Percentiles rank a stretch among this genome's conserved stretches.
Evolutionary conservation across 2,329 filamentous ascomycete species (phyloP).

Genomic region (Fusarium mexicanum): DNA sequence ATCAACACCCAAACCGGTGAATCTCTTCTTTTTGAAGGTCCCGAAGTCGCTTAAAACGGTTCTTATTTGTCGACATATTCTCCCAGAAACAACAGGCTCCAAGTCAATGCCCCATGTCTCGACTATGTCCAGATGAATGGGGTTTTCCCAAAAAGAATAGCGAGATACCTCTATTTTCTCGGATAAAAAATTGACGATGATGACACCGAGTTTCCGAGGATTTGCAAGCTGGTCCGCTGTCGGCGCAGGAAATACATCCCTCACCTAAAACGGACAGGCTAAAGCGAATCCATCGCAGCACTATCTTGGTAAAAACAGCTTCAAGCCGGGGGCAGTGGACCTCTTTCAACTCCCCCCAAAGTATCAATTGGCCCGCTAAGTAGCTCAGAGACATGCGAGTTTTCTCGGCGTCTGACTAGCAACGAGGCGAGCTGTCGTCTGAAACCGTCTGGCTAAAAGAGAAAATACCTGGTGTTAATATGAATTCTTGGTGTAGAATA

Average conservation of each 20-base stretch:
- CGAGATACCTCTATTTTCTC: slow-evolving; percentile 65
- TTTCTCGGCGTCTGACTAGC: slow-evolving; percentile 24
- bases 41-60: neutral
- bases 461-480: slow-evolving; percentile 2
- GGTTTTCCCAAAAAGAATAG: slow-evolving; percentile 62
- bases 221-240: slow-evolving; percentile 29
- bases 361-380: slow-evolving; percentile 35
- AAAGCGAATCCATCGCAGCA: slow-evolving; percentile 8
- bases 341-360: neutral
- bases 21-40: neutral
- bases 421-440: slow-evolving; percentile 2
- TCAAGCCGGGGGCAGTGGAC: slow-evolving; percentile 13
- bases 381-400: neutral
- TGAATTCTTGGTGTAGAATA: neutral
- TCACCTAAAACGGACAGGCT: slow-evolving; percentile 16
- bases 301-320: slow-evolving; percentile 9
- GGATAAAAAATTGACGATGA: neutral
- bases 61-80: neutral
- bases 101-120: neutral
- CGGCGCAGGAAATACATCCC: slow-evolving; percentile 23
- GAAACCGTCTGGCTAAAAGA: slow-evolving; percentile 8
- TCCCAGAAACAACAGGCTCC: neutral
- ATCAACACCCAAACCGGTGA: neutral
- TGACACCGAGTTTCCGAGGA: slow-evolving; percentile 16
- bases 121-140: neutral